phyloP scores from a whole-genome alignment of 192 early-diverging fungal species.

The Entomortierella beljakovae region DNA sequence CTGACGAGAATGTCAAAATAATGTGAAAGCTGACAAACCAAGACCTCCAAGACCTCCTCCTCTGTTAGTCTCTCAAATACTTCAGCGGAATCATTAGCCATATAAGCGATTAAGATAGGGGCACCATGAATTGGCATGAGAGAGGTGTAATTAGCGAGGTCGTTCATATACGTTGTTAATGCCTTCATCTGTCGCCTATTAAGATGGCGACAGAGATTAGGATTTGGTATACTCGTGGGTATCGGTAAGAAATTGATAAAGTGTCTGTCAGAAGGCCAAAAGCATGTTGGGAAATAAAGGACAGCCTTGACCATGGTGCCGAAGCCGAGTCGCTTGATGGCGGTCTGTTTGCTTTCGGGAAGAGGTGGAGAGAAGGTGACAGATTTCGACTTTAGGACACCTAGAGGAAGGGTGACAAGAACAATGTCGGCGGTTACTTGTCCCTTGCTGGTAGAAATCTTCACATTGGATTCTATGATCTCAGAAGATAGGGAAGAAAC shows the following conservation, averaged over 20 bases:
- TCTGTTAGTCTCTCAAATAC: slow-evolving; percentile 46
- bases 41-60: slow-evolving; percentile 38
- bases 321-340: slow-evolving; percentile 55
- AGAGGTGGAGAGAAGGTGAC: slow-evolving; percentile 54
- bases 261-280: slow-evolving; percentile 49
- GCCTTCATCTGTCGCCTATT: slow-evolving; percentile 45
- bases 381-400: slow-evolving; percentile 54
- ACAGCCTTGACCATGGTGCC: slow-evolving; percentile 61
- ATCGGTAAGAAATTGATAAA: slow-evolving; percentile 53
- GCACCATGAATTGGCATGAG: slow-evolving; percentile 48
- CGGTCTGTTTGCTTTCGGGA: slow-evolving; percentile 42
- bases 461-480: slow-evolving; percentile 37
- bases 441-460: slow-evolving; percentile 47
- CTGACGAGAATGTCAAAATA: slow-evolving; percentile 31
- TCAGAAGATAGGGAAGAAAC: slow-evolving; percentile 9
- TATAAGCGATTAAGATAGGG: slow-evolving; percentile 46
- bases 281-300: slow-evolving; percentile 39
- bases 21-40: slow-evolving; percentile 45
- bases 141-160: slow-evolving; percentile 47
- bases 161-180: slow-evolving; percentile 41
- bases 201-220: slow-evolving; percentile 39
- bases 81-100: slow-evolving; percentile 41
- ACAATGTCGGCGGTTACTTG: slow-evolving; percentile 46
- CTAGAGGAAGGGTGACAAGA: slow-evolving; percentile 60
- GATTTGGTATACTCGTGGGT: slow-evolving; percentile 36